phyloP scores from a whole-genome alignment of 495 filamentous ascomycete genomes.

The Thermothielavioides terrestris region DNA sequence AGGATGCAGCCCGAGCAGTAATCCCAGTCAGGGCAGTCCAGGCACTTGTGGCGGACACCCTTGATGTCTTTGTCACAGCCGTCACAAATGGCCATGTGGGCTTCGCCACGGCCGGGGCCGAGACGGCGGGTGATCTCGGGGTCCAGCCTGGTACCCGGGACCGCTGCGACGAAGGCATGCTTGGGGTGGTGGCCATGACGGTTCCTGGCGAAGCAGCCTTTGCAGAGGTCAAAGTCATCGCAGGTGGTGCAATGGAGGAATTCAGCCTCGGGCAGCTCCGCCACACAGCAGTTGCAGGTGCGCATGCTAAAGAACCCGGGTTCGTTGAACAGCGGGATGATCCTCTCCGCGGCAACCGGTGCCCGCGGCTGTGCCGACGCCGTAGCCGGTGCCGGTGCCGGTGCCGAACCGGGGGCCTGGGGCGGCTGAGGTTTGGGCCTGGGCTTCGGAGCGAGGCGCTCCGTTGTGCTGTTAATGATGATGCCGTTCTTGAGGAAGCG shows the following conservation, averaged over 20 bases:
- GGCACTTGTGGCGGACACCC: conserved; percentile 93
- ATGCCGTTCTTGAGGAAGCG: conserved; percentile 67
- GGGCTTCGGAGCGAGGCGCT: conserved; percentile 60
- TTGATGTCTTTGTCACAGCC: conserved; percentile 84
- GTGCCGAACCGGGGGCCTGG: conserved; percentile 9
- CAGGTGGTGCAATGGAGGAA: conserved; percentile 82
- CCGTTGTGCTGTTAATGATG: conserved; percentile 76
- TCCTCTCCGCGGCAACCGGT: conserved; percentile 16
- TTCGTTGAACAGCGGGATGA: conserved; percentile 19
- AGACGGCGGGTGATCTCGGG: conserved; percentile 53
- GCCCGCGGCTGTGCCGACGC: too few relatives aligned
- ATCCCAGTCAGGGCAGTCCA: conserved; percentile 96
- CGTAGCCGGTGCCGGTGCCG: conserved; percentile 10
- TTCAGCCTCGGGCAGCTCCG: conserved; percentile 62
- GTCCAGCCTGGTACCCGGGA: conserved; percentile 48
- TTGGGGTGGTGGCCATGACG: conserved; percentile 90
- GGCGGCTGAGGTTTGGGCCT: conserved; percentile 18
- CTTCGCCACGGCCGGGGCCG: conserved; percentile 68
- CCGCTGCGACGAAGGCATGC: conserved; percentile 66
- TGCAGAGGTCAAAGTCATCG: conserved; percentile 88
- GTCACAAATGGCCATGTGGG: conserved; percentile 87
- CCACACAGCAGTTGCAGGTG: conserved; percentile 89
- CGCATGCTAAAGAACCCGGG: conserved; percentile 41
- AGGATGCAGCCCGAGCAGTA: conserved; percentile 75
- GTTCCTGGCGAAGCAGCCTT: conserved; percentile 62